These are phyloP conservation scores for Pseudonitzschia delicatissima DNA, from an alignment of 108 stramenopile genomes.

Conservation along the genomic window DNA sequence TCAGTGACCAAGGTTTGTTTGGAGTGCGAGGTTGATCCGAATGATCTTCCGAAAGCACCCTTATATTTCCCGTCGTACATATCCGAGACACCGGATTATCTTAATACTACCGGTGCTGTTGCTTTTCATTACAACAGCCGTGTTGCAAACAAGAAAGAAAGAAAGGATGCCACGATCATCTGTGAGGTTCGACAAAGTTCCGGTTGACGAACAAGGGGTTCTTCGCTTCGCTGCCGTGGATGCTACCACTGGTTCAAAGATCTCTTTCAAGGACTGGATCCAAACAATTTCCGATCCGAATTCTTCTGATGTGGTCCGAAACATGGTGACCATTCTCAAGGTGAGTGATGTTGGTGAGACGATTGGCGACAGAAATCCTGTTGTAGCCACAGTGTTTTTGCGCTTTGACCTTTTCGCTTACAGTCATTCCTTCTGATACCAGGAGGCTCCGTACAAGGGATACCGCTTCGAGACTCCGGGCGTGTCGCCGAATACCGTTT, in stretches of 20 bases:
- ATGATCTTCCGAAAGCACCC: no score
- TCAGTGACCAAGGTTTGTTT: no score
- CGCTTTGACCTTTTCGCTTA: not conserved
- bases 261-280: not conserved
- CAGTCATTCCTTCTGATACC: not conserved
- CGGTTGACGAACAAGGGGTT: no score
- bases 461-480: slow-evolving; percentile 40
- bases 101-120: no score
- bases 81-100: no score
- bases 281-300: not conserved
- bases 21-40: no score
- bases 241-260: not conserved
- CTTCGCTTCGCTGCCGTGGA: not conserved
- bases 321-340: not conserved
- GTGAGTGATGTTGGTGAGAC: not conserved
- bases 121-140: no score
- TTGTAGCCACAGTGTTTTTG: not conserved
- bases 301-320: not conserved
- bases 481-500: slow-evolving; percentile 8
- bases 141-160: no score
- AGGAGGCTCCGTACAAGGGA: slow-evolving; percentile 21
- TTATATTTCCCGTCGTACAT: no score
- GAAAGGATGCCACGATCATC: no score
- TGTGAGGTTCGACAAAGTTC: no score
- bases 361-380: no score